These are phyloP conservation scores for Gryganskiella cystojenkinii DNA, from an alignment of 192 early-diverging fungal species.

Conservation along the genomic window DNA sequence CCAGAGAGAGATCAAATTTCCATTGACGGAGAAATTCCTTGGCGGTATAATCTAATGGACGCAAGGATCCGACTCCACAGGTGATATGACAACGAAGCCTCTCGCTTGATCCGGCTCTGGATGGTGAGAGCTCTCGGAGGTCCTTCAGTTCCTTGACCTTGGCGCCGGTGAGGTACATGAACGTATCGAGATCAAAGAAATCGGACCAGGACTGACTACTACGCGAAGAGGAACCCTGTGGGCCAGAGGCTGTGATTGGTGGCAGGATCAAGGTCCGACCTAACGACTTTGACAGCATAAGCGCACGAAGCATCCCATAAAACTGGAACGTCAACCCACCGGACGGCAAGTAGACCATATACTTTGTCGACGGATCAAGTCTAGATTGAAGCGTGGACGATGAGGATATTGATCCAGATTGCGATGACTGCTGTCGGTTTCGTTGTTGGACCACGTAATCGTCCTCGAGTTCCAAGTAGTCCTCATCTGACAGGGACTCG, in stretches of 20 bases:
- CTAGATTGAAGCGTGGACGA: background rate
- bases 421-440: too few species aligned
- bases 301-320: constrained; percentile 35
- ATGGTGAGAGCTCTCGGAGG: constrained; percentile 2
- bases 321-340: constrained; percentile 33
- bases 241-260: constrained; percentile 20
- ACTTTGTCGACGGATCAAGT: constrained; percentile 12
- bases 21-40: constrained; percentile 36
- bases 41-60: constrained; percentile 27
- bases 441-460: constrained; percentile 4
- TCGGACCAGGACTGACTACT: constrained; percentile 40
- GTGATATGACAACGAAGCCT: constrained; percentile 34
- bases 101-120: background rate
- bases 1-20: constrained; percentile 34
- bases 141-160: constrained; percentile 29
- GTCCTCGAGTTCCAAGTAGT: constrained; percentile 35
- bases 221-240: too few species aligned
- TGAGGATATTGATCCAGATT: background rate
- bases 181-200: constrained; percentile 39
- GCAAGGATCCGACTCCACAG: constrained; percentile 30
- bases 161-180: constrained; percentile 36
- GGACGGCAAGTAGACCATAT: constrained; percentile 37
- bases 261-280: constrained; percentile 40
- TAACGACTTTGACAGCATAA: constrained; percentile 31
- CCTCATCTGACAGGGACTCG: constrained; percentile 23